phyloP scores from a whole-genome alignment of 306 rosid genomes.

The Canavalia gladiata region DNA sequence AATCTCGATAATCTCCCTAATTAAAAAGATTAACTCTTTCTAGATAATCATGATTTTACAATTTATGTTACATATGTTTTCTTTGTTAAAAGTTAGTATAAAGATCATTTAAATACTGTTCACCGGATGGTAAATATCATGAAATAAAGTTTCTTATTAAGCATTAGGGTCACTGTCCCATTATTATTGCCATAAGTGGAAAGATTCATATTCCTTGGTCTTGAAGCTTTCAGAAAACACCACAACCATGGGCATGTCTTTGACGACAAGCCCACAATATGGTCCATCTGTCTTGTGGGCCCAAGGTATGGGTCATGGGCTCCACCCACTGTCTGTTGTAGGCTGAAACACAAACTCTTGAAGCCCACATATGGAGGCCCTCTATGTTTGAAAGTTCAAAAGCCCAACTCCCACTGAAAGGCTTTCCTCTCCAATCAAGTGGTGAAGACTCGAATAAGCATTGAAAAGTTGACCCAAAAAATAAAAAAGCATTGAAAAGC shows the following conservation, averaged over 20 bases:
- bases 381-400: conserved; percentile 29
- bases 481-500: conserved; percentile 21
- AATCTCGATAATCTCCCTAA: not conserved
- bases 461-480: too few species aligned
- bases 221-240: not conserved
- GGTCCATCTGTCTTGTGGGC: conserved; percentile 34
- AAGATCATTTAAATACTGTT: not conserved
- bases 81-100: not conserved
- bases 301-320: conserved; percentile 33
- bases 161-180: conserved; percentile 1
- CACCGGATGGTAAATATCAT: not conserved
- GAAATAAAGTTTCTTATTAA: not conserved
- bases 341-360: not conserved
- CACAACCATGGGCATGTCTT: conserved; percentile 20
- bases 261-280: conserved; percentile 21
- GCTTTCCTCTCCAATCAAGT: conserved; percentile 23
- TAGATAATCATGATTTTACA: not conserved
- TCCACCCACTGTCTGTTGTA: conserved; percentile 45
- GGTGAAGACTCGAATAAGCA: conserved; percentile 38
- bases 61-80: not conserved
- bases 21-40: not conserved
- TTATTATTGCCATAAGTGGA: not conserved
- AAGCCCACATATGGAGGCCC: conserved; percentile 50
- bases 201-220: conserved; percentile 11
- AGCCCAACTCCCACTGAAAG: not conserved